These are phyloP conservation scores for Penicillium bovifimosum DNA, from an alignment of 495 filamentous ascomycete genomes.

Conservation along the genomic window DNA sequence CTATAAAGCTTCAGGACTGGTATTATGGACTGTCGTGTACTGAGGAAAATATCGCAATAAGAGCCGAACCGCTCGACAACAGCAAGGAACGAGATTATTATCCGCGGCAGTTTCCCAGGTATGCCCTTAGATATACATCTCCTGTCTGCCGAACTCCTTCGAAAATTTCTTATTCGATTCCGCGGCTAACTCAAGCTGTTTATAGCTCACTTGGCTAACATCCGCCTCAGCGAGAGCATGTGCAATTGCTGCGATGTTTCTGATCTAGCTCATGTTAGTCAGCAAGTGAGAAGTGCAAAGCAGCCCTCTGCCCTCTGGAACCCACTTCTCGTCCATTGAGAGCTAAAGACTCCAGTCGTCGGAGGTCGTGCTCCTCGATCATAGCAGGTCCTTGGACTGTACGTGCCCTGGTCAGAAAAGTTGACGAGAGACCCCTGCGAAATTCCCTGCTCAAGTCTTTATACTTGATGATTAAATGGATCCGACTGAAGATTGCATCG, in stretches of 20 bases:
- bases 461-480: conserved; percentile 41
- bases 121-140: conserved; percentile 12
- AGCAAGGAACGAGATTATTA: background rate
- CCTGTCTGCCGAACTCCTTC: conserved; percentile 14
- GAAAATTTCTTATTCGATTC: too few relatives aligned
- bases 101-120: background rate
- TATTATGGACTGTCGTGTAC: too few relatives aligned
- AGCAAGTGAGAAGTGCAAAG: conserved; percentile 8
- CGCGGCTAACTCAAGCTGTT: conserved; percentile 20
- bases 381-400: conserved; percentile 16
- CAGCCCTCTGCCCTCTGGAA: too few relatives aligned
- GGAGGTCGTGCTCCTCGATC: conserved; percentile 12
- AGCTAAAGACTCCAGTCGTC: conserved; percentile 11
- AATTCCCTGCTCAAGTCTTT: conserved; percentile 26
- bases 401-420: conserved; percentile 6
- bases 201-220: conserved; percentile 12
- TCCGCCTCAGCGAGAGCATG: conserved; percentile 16
- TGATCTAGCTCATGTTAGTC: conserved; percentile 17
- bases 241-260: conserved; percentile 18
- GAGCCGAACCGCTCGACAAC: background rate
- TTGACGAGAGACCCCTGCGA: conserved; percentile 22
- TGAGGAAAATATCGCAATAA: too few relatives aligned
- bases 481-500: too few relatives aligned
- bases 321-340: conserved; percentile 26
- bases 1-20: too few relatives aligned